Conservation (phyloP, 75 land plant genomes). For the Chamaecyparis obtusa region DNA sequence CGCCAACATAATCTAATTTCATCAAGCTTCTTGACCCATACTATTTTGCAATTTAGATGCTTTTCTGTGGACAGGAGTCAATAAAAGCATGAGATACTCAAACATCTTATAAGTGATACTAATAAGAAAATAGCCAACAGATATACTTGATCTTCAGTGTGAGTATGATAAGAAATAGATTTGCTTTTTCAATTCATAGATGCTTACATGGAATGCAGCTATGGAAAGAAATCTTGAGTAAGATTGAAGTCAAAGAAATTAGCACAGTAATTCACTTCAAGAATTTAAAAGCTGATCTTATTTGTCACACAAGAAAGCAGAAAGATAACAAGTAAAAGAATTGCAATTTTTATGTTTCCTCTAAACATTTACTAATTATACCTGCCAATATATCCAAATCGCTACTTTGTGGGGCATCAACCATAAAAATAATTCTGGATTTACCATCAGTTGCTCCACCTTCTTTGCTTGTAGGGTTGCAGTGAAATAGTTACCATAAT, state of each 20-base stretch:
- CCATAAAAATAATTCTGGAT: conserved; percentile 68
- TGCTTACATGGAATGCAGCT: background rate
- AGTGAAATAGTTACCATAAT: conserved; percentile 73
- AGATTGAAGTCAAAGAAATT: background rate
- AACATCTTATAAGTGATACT: background rate
- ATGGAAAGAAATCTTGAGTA: background rate
- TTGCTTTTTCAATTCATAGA: background rate
- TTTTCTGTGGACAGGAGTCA: background rate
- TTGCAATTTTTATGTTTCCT: background rate
- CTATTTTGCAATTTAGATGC: background rate
- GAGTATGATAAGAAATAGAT: background rate
- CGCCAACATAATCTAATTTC: background rate
- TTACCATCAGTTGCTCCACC: conserved; percentile 16
- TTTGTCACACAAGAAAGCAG: background rate
- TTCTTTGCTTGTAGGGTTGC: conserved; percentile 66
- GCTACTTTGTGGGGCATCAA: conserved; percentile 98
- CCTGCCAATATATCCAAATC: conserved; percentile 97
- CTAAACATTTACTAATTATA: conserved; percentile 18
- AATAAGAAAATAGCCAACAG: background rate
- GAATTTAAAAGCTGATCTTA: background rate
- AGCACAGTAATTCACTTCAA: background rate
- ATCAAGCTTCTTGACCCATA: background rate
- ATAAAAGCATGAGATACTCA: background rate
- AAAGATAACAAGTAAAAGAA: background rate
- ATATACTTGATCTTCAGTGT: background rate